phyloP scores from a whole-genome alignment of 441 rosid species.

The Croton setiger region DNA sequence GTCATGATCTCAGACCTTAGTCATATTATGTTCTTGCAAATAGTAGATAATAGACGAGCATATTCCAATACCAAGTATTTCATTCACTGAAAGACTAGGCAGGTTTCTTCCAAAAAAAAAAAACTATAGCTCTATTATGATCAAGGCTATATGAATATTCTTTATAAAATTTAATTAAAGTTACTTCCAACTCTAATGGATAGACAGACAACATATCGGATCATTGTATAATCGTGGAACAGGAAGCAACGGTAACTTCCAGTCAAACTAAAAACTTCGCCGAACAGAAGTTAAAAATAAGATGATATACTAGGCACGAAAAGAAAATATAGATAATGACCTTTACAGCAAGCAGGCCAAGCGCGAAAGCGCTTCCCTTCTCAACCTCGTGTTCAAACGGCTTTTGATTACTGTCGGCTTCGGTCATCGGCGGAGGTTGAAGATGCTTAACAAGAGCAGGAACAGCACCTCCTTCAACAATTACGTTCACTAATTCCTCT shows the following conservation, averaged over 20 bases:
- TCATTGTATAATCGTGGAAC: background rate
- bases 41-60: background rate
- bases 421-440: slow-evolving; percentile 65
- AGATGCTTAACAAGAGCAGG: slow-evolving; percentile 93
- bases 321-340: slow-evolving; percentile 26
- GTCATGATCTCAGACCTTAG: background rate
- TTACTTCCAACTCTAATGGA: slow-evolving; percentile 6
- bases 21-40: background rate
- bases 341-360: slow-evolving; percentile 96
- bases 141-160: background rate
- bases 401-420: slow-evolving; percentile 43
- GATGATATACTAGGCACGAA: background rate
- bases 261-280: background rate
- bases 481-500: slow-evolving; percentile 94
- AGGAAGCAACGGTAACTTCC: background rate
- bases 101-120: background rate
- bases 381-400: slow-evolving; percentile 98
- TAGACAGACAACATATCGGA: background rate
- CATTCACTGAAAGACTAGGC: background rate
- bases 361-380: slow-evolving; percentile 97
- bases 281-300: background rate
- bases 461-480: slow-evolving; percentile 94
- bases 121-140: background rate
- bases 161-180: background rate
- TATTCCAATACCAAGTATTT: background rate